Evolutionary conservation across 2,329 filamentous ascomycete species (phyloP).

Genomic region (Fusarium anthophilum): DNA sequence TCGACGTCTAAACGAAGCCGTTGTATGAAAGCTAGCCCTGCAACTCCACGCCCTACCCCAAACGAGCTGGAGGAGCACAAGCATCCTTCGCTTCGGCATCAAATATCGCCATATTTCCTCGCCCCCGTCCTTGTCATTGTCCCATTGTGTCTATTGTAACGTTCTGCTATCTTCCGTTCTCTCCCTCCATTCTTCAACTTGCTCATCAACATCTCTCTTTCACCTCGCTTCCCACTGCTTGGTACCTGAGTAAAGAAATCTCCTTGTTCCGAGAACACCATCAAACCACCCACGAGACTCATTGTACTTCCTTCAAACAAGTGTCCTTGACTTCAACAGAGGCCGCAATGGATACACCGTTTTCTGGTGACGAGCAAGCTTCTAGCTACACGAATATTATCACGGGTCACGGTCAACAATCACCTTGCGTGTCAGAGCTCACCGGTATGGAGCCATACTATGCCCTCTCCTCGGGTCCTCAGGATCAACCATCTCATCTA

Average conservation of each 20-base stretch:
- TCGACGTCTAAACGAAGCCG: conserved; percentile 28
- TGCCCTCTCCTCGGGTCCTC: conserved; percentile 34
- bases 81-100: conserved; percentile 36
- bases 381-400: conserved; percentile 47
- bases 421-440: conserved; percentile 41
- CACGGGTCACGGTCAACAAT: conserved; percentile 42
- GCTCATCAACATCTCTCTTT: conserved; percentile 18
- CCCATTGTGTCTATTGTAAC: conserved; percentile 44
- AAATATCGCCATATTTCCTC: conserved; percentile 41
- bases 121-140: conserved; percentile 36
- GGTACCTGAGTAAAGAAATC: conserved; percentile 27
- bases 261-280: conserved; percentile 25
- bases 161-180: conserved; percentile 31
- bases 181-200: conserved; percentile 23
- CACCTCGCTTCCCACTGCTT: conserved; percentile 27
- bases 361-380: conserved; percentile 41
- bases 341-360: conserved; percentile 43
- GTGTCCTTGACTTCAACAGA: conserved; percentile 23
- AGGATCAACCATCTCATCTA: conserved; percentile 36
- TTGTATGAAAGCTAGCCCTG: conserved; percentile 33
- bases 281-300: conserved; percentile 35
- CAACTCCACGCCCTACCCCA: conserved; percentile 32
- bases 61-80: conserved; percentile 39
- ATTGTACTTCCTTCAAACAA: conserved; percentile 34
- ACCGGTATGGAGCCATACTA: conserved; percentile 40